Evolutionary conservation across 75 land plant genomes (phyloP).

Genomic region (Cryptomeria japonica): DNA sequence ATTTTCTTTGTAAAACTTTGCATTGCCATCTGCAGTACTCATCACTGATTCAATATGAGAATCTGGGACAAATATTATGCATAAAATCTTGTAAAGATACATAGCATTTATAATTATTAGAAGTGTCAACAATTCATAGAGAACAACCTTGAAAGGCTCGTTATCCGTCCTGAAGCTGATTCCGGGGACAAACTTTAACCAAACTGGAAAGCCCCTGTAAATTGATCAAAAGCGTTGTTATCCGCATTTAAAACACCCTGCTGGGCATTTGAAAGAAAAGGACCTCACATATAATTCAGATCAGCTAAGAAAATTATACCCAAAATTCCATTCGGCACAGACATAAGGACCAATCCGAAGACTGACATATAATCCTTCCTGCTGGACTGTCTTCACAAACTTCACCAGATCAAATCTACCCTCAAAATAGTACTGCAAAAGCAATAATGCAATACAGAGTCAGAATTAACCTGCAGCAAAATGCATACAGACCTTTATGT

Average conservation of each 20-base stretch:
- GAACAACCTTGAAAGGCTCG: constrained; percentile 79
- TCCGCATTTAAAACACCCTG: neutral
- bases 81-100: neutral
- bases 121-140: constrained; percentile 4
- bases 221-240: neutral
- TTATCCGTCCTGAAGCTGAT: constrained; percentile 91
- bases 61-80: neutral
- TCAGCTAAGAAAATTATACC: constrained; percentile 22
- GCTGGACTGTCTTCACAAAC: constrained; percentile 55
- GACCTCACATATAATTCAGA: neutral
- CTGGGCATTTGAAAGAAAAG: neutral
- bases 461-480: neutral
- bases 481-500: neutral
- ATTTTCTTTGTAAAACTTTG: constrained; percentile 71
- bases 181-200: constrained; percentile 92
- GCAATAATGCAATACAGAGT: neutral
- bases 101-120: neutral
- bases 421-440: constrained; percentile 51
- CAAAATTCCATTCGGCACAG: constrained; percentile 71
- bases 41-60: neutral
- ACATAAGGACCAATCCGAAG: constrained; percentile 65
- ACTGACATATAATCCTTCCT: constrained; percentile 51
- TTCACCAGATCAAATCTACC: constrained; percentile 54
- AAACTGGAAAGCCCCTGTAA: constrained; percentile 86
- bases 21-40: constrained; percentile 56